Evolutionary conservation across 2,329 filamentous ascomycete genomes (phyloP).

Genomic region (Bimuria novae-zelandiae): DNA sequence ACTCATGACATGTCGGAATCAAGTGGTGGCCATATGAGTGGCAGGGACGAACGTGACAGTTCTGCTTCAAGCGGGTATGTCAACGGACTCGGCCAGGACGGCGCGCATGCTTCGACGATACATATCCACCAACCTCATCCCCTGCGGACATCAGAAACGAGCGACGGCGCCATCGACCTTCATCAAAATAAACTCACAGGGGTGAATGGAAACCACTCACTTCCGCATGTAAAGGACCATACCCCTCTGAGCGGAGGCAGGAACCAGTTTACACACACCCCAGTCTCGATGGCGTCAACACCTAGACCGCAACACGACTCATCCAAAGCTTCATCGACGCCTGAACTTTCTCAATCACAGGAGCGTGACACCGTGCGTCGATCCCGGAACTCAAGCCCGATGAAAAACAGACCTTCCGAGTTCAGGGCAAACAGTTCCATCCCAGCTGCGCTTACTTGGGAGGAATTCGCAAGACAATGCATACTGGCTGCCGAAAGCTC

Average conservation of each 20-base stretch:
- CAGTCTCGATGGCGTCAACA: conserved; percentile 27
- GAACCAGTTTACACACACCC: conserved; percentile 17
- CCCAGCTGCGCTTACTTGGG: conserved; percentile 70
- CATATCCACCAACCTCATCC: conserved; percentile 30
- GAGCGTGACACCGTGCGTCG: conserved; percentile 24
- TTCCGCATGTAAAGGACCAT: conserved; percentile 16
- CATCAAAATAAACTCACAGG: conserved; percentile 15
- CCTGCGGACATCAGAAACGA: conserved; percentile 25
- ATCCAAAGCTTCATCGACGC: conserved; percentile 38
- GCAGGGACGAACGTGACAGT: conserved; percentile 37
- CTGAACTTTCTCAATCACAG: conserved; percentile 34
- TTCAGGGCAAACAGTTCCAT: conserved; percentile 76
- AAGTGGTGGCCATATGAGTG: conserved; percentile 37
- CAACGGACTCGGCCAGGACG: conserved; percentile 33
- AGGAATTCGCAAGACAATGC: conserved; percentile 89
- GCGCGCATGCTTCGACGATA: conserved; percentile 35
- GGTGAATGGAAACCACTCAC: conserved; percentile 16
- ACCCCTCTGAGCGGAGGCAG: conserved; percentile 12
- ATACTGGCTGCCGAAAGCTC: conserved; percentile 88
- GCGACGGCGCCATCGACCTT: conserved; percentile 17
- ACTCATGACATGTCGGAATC: conserved; percentile 43
- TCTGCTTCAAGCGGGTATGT: conserved; percentile 36
- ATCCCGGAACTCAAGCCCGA: conserved; percentile 22
- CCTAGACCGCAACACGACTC: conserved; percentile 27
- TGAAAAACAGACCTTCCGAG: conserved; percentile 31